Conservation (phyloP, 345 rosid species). For the Pistacia integerrima region DNA sequence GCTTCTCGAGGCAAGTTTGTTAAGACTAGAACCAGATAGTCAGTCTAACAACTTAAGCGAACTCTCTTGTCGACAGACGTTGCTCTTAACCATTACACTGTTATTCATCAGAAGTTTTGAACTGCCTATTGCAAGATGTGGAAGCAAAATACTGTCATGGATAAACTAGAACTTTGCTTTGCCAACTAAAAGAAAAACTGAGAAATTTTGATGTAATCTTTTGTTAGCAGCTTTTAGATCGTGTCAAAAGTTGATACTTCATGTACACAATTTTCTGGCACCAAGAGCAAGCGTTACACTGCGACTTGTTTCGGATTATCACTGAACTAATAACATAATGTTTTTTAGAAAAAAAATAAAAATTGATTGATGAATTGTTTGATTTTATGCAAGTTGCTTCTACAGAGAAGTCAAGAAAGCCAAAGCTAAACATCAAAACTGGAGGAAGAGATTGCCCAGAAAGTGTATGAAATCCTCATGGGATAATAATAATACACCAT, state of each 20-base stretch:
- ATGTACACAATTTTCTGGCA: not conserved
- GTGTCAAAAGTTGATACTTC: not conserved
- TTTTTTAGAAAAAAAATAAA: no score
- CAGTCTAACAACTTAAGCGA: not conserved
- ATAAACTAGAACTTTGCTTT: not conserved
- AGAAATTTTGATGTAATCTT: not conserved
- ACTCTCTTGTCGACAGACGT: not conserved
- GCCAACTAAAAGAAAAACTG: not conserved
- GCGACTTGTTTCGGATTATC: no score
- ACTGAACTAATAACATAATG: no score
- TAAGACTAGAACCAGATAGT: conserved; percentile 60
- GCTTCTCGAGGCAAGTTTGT: conserved; percentile 66
- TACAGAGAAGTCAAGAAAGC: no score
- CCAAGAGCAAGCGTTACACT: no score
- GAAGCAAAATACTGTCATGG: not conserved
- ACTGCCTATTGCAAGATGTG: not conserved
- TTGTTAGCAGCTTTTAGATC: not conserved
- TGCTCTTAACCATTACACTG: not conserved
- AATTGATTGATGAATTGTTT: no score
- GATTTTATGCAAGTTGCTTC: no score
- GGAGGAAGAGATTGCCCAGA: no score
- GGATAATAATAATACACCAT: no score
- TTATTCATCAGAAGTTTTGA: not conserved
- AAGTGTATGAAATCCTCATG: no score
- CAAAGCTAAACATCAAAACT: no score